A percentile compares a stretch with the other conserved stretches of the same genome.
These are phyloP conservation scores for Knoxdaviesia capensis DNA, from an alignment of 2,329 filamentous ascomycete species.

Conservation along the genomic window DNA sequence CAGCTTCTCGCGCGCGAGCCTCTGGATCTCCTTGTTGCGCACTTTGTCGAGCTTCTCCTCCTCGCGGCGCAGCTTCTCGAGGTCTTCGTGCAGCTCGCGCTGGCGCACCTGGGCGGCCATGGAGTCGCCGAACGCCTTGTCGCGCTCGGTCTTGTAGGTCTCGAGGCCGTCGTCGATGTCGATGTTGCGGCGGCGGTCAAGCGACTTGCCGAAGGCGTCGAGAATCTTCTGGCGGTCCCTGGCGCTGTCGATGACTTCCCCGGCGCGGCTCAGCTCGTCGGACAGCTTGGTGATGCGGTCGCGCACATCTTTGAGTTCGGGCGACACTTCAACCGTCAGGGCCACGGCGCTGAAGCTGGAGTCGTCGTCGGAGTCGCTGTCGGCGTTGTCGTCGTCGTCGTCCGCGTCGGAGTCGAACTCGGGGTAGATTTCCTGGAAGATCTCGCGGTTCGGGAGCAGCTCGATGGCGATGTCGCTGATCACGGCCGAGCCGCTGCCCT, in stretches of 20 bases:
- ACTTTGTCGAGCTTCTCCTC: constrained; percentile 7
- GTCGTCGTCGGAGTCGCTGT: constrained; percentile 5
- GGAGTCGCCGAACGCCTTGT: constrained; percentile 20
- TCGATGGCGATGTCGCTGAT: constrained; percentile 43
- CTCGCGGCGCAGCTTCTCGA: constrained; percentile 10
- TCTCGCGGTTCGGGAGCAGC: constrained; percentile 30
- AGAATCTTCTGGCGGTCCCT: constrained; percentile 19
- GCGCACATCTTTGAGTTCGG: constrained; percentile 12
- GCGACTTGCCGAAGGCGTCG: constrained; percentile 16
- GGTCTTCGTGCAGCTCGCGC: constrained; percentile 13
- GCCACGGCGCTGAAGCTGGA: too few relatives aligned
- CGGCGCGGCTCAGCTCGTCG: constrained; percentile 11
- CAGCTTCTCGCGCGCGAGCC: constrained; percentile 5
- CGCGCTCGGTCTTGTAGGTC: constrained; percentile 21
- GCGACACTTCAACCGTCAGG: background rate
- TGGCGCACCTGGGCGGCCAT: constrained; percentile 12
- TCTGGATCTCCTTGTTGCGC: constrained; percentile 8
- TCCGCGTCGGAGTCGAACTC: constrained; percentile 18
- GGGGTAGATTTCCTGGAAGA: constrained; percentile 32
- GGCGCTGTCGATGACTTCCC: constrained; percentile 14
- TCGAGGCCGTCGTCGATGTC: constrained; percentile 17
- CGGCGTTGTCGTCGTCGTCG: constrained; percentile 11
- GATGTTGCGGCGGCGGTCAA: constrained; percentile 14
- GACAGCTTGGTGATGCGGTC: constrained; percentile 12
- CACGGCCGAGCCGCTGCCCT: constrained; percentile 31